Percentiles rank a stretch among this genome's conserved stretches.
phyloP scores from a whole-genome alignment of 1,284 basidiomycete species.

The Porogramme epimiltina region DNA sequence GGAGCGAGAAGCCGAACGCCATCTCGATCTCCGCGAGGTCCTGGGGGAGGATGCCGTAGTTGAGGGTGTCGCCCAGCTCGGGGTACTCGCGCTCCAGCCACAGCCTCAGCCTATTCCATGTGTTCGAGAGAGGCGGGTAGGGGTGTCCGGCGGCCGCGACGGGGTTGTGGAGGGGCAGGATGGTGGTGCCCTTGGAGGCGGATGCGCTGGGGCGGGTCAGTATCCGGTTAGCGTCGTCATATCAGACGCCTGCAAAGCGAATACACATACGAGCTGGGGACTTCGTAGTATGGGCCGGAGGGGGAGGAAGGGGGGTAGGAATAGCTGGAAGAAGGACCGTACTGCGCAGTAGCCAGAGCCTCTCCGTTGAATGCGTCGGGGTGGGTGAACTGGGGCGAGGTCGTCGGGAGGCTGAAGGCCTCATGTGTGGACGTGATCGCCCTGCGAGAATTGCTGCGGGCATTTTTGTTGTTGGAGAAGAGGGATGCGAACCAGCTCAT shows the following conservation, averaged over 20 bases:
- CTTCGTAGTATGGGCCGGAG: slow-evolving; percentile 53
- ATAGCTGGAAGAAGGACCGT: slow-evolving; percentile 49
- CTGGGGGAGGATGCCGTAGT: slow-evolving; percentile 78
- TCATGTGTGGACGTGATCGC: slow-evolving; percentile 74
- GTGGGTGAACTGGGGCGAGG: slow-evolving; percentile 60
- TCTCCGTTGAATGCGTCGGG: slow-evolving; percentile 61
- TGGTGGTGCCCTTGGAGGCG: slow-evolving; percentile 52
- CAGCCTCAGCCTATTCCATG: slow-evolving; percentile 78
- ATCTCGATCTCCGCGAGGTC: slow-evolving; percentile 79
- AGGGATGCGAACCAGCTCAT: slow-evolving; percentile 76
- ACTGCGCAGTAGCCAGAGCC: slow-evolving; percentile 49
- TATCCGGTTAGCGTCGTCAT: slow-evolving; percentile 8
- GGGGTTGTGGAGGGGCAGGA: slow-evolving; percentile 65
- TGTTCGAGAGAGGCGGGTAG: slow-evolving; percentile 76
- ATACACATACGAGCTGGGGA: slow-evolving; percentile 57
- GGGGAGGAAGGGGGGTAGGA: slow-evolving; percentile 74
- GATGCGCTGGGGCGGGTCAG: slow-evolving; percentile 29
- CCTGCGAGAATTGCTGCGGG: slow-evolving; percentile 52
- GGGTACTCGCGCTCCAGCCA: slow-evolving; percentile 85
- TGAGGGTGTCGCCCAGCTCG: slow-evolving; percentile 89
- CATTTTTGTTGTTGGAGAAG: slow-evolving; percentile 52
- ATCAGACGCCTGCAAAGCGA: slow-evolving; percentile 4
- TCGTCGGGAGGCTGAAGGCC: slow-evolving; percentile 76
- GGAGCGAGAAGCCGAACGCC: slow-evolving; percentile 80
- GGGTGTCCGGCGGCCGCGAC: slow-evolving; percentile 42